Conservation (phyloP, 192 early-diverging fungal species). For the Entomortierella lignicola region DNA sequence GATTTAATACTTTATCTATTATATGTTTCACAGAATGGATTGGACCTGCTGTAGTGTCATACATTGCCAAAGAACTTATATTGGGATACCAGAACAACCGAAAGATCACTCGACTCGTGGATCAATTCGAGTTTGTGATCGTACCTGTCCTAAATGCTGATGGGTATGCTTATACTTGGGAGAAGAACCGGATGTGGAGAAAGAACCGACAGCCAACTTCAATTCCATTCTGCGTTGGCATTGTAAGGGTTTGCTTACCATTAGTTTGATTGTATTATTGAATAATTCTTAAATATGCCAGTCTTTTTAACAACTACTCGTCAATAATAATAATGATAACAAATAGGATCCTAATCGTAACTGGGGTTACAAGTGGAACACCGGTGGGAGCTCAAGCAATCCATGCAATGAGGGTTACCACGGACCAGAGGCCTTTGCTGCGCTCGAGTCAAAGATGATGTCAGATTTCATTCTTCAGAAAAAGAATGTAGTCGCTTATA, state of each 20-base stretch:
- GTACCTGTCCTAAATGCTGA: conserved; percentile 62
- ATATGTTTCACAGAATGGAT: conserved; percentile 29
- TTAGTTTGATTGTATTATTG: neutral
- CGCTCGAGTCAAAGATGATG: conserved; percentile 55
- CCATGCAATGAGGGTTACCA: conserved; percentile 58
- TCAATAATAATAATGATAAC: neutral
- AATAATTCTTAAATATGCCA: neutral
- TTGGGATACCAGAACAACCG: conserved; percentile 36
- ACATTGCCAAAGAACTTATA: conserved; percentile 55
- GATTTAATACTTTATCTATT: neutral
- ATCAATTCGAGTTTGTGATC: conserved; percentile 57
- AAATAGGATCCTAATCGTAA: conserved; percentile 43
- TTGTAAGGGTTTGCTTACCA: conserved; percentile 25
- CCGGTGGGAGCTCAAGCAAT: conserved; percentile 32
- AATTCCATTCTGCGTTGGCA: conserved; percentile 43
- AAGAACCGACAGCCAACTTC: conserved; percentile 60
- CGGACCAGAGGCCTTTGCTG: conserved; percentile 52
- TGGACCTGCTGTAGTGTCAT: conserved; percentile 49
- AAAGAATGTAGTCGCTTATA: conserved; percentile 47
- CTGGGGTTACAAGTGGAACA: conserved; percentile 54
- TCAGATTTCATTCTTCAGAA: conserved; percentile 42
- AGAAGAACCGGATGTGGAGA: conserved; percentile 58
- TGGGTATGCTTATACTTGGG: conserved; percentile 58
- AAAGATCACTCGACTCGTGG: conserved; percentile 46
- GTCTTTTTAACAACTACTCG: neutral